Base-by-base conservation (phyloP, 345 rosid genomes). In the Citropsis articulata region DNA sequence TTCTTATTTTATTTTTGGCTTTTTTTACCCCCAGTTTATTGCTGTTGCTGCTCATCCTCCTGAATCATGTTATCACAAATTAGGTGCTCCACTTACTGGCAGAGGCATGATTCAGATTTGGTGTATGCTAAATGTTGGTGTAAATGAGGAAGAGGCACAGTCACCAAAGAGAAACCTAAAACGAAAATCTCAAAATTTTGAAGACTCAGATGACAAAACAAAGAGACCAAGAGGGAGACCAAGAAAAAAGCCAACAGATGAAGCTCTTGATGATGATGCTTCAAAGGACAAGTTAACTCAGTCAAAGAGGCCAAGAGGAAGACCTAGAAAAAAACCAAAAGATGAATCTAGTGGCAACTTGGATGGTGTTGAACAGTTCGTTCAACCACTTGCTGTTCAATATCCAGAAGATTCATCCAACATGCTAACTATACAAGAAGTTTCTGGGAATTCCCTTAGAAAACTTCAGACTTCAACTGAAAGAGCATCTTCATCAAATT, bases 11-110 rank as follows among this genome's bases (percentile, higher is more conserved):
- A n/a, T 55, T 36, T 75, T 75, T 75, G 63, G 16, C 59, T 21
- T 65, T 67, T 24, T 10, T 21, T 69, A 63, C 42, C 56, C 65
- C 75, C 88, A 94, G 98, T 96, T 89, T 87, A 84, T 96, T 82
- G 98, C 97, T 69, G 89, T 94, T 78, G 90, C 95, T 84, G 88
- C 97, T 82, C 99, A 94, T 89, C 96, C 97, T 68, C 89, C 95
- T 67, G 94, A 85, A 66, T 89, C 97, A 69, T 90, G 80, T 76
- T 85, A 87, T 82, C 98, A 95, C 90, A 90, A 85, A 86, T 83
- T 91, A 36, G 98, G 98, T 76, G 76, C 73, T 78, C 87, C 88
- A 42, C 89, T 90, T 79, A 76, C 86, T 70, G 98, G 98, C 66
- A 88, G 97, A 83, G 98, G 98, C 79, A 75, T 91, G 42, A 80